Evolutionary conservation across 2,329 filamentous ascomycete genomes (phyloP), one percentile per base, ranked within the genome.

Genomic region (Alternaria arbusti): DNA sequence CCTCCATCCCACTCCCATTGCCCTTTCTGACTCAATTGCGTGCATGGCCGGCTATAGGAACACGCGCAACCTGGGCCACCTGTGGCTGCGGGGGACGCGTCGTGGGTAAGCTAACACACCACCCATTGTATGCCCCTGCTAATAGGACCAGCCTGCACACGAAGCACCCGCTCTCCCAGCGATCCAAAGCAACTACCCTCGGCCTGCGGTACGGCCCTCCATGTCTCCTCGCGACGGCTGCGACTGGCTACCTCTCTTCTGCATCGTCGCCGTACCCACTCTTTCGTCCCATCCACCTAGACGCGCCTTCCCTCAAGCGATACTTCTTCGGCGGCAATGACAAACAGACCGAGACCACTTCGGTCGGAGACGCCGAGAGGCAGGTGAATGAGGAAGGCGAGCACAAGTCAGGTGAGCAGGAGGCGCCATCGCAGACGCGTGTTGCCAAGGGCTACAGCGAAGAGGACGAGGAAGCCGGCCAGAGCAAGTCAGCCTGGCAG

Each of bases 401-500:
- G 7, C 40, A 54, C n/a, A 71, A 63, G 23, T 66, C 75, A 17
- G 74, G 74, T 13, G 59, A 77, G 25, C 77, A 79, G 59, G 64
- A 72, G 4, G 77, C 77, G 6, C 78, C 78, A 5, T 73, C 77
- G 7, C 78, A 80, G 57, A 72, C 73, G n/a, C 73, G 74, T 44
- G 65, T 78, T 12, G 74, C 70, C 4, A 70, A 71, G 15, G 69
- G 63, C 6, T 68, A 77, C 54, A 70, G 61, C 17, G 72, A 65
- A 10, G 64, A 76, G 49, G 63, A 71, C 9, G 63, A 68, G 4
- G 61, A 68, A n/a, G 63, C 55, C 6, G 67, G 67, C 30, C 57
- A 64, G 25, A 52, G 52, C 7, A 59, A 58, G n/a, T 77, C 77
- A 4, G 70, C 74, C 50, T 80, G 78, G 77, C 66, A 75, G 63